phyloP scores from a whole-genome alignment of 345 rosid genomes.

The Linum usitatissimum region DNA sequence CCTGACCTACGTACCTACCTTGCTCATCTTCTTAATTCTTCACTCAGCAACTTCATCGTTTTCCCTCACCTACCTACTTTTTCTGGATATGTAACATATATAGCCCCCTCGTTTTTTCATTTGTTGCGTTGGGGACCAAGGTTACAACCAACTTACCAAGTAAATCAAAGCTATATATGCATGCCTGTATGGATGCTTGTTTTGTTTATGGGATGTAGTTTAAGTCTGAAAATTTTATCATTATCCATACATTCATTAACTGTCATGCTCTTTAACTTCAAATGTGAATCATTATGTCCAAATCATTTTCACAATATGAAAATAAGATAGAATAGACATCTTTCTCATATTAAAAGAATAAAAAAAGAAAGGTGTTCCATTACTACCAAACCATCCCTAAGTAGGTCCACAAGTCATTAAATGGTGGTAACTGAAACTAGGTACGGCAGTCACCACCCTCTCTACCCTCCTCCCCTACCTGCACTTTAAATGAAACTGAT shows the following conservation, averaged over 20 bases:
- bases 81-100: neutral
- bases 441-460: neutral
- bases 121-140: neutral
- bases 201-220: too few relatives aligned
- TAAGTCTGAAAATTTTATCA: too few relatives aligned
- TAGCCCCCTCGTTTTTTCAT: neutral
- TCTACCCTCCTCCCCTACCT: neutral
- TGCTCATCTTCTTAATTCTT: conserved; percentile 17
- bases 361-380: neutral
- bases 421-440: neutral
- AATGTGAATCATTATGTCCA: too few relatives aligned
- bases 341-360: too few relatives aligned
- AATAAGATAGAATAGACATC: too few relatives aligned
- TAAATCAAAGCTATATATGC: too few relatives aligned
- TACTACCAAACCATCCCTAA: neutral
- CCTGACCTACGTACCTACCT: conserved; percentile 12
- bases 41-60: neutral
- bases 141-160: too few relatives aligned
- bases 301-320: too few relatives aligned
- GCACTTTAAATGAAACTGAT: neutral
- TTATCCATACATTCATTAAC: too few relatives aligned
- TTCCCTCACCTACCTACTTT: neutral
- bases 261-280: too few relatives aligned
- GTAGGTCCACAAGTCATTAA: neutral
- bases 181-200: too few relatives aligned